These are phyloP conservation scores for Berkeleyomyces basicola DNA, from an alignment of 2,329 filamentous ascomycete genomes.

Conservation along the genomic window DNA sequence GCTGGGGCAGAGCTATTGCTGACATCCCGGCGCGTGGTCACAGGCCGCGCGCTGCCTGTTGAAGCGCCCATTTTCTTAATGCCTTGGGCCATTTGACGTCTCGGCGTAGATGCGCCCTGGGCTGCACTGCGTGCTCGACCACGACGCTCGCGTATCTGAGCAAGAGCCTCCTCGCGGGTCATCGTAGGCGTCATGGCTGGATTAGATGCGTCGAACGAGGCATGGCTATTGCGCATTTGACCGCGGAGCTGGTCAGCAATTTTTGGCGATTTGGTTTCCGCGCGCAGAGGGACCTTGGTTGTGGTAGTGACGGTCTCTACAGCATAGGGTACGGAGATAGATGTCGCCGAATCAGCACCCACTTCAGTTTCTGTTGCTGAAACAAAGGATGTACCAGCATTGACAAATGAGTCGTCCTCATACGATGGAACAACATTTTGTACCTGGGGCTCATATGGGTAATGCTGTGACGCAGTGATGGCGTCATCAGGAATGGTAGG, in stretches of 20 bases:
- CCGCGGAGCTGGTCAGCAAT: slow-evolving; percentile 2
- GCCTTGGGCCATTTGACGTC: slow-evolving; percentile 18
- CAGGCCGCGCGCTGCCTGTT: background rate
- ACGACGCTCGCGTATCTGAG: slow-evolving; percentile 55
- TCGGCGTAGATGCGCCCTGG: slow-evolving; percentile 32
- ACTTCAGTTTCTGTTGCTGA: background rate
- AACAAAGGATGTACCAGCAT: slow-evolving; percentile 26
- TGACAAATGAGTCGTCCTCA: slow-evolving; percentile 11
- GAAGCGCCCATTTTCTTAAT: slow-evolving; percentile 3
- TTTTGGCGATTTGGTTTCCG: slow-evolving; percentile 22
- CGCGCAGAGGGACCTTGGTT: slow-evolving; percentile 34
- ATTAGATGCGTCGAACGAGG: slow-evolving; percentile 37
- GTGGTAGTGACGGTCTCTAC: slow-evolving; percentile 33
- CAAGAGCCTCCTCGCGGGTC: slow-evolving; percentile 58
- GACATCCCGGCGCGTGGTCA: background rate
- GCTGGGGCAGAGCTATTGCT: background rate
- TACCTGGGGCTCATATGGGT: slow-evolving; percentile 14
- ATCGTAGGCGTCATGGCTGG: slow-evolving; percentile 47
- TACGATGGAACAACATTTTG: slow-evolving; percentile 22
- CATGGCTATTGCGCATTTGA: slow-evolving; percentile 5
- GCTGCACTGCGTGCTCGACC: slow-evolving; percentile 55
- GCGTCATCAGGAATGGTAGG: slow-evolving; percentile 10
- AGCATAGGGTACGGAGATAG: background rate
- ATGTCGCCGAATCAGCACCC: background rate
- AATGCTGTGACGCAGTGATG: slow-evolving; percentile 10